A percentile compares a stretch with the other conserved stretches of the same genome.
Evolutionary conservation across 257 asterid species (phyloP).

Genomic region (Solanum appendiculatum): DNA sequence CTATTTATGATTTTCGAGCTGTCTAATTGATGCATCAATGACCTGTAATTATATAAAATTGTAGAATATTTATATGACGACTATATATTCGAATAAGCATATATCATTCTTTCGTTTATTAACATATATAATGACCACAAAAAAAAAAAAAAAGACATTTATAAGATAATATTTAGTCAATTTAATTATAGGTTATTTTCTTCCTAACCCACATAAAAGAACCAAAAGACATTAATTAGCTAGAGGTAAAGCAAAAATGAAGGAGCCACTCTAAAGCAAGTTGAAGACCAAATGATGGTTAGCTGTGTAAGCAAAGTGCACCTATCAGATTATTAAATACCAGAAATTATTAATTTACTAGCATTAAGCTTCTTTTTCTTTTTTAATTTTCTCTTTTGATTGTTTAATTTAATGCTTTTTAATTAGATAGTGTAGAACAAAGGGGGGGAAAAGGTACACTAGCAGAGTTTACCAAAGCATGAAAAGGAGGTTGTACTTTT

Average conservation of each 20-base stretch:
- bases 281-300: neutral
- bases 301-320: neutral
- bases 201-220: neutral
- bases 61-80: no score
- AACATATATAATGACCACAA: no score
- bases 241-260: neutral
- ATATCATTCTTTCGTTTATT: neutral
- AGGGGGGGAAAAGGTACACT: neutral
- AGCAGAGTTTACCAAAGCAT: neutral
- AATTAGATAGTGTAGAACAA: neutral
- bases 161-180: neutral
- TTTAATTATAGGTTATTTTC: neutral
- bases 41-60: neutral
- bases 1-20: neutral
- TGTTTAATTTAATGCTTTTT: neutral
- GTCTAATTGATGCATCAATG: neutral
- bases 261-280: neutral
- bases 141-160: neutral
- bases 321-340: neutral
- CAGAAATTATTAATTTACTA: neutral
- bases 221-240: neutral
- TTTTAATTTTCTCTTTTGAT: neutral
- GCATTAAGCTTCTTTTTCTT: neutral
- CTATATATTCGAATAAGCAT: neutral
- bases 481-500: neutral